A percentile compares a stretch with the other conserved stretches of the same genome.
These are phyloP conservation scores for Mycena rebaudengoi DNA, from an alignment of 768 basidiomycete genomes.

Conservation along the genomic window DNA sequence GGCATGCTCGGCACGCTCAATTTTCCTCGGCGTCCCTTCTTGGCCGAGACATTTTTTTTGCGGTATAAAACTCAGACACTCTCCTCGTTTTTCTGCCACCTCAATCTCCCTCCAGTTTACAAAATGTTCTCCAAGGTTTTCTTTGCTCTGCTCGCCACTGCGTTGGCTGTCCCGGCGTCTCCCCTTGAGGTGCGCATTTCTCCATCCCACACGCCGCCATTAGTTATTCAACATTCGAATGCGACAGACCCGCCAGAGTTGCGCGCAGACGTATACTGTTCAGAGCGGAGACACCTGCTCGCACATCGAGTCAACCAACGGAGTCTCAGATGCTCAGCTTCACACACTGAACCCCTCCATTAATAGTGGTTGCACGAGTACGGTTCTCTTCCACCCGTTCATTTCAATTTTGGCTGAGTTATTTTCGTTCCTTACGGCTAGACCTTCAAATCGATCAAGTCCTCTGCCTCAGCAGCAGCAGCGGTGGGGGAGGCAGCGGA, in stretches of 20 bases:
- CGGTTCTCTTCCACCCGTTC: neutral
- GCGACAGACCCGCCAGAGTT: constrained; percentile 14
- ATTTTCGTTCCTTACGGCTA: no score
- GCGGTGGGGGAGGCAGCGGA: no score
- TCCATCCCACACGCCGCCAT: neutral
- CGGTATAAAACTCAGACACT: constrained; percentile 2
- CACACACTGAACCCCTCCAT: constrained; percentile 17
- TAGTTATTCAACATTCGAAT: neutral
- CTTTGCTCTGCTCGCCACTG: neutral
- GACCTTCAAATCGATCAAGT: constrained; percentile 9
- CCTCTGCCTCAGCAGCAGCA: constrained; percentile 3
- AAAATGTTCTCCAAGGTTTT: constrained; percentile 7
- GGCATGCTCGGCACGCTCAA: neutral
- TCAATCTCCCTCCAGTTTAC: neutral
- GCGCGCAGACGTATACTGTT: constrained; percentile 13
- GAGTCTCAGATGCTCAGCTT: constrained; percentile 13
- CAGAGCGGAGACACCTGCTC: constrained; percentile 19
- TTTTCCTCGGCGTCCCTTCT: neutral
- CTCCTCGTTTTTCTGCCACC: neutral
- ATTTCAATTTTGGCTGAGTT: neutral
- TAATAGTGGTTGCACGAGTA: constrained; percentile 21
- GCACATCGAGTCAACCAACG: constrained; percentile 5
- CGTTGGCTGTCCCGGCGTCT: constrained; percentile 3
- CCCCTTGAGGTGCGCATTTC: constrained; percentile 8
- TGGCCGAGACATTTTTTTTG: neutral